Conservation (phyloP, 2,329 filamentous ascomycete genomes). For the Neurospora sp. region DNA sequence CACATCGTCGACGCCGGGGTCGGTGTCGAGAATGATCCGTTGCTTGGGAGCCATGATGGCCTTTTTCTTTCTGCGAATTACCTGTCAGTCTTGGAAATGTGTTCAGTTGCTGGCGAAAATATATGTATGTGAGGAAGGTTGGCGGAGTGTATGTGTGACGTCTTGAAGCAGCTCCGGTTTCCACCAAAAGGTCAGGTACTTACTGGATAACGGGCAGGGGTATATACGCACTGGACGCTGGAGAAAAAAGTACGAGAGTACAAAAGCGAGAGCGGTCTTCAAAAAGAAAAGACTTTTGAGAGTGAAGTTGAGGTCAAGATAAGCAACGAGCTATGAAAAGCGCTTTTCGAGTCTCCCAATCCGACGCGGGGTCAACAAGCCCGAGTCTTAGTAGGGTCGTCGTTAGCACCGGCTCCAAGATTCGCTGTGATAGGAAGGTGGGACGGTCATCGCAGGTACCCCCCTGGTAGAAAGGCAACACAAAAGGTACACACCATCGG, state of each 20-base stretch:
- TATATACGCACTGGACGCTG: background rate
- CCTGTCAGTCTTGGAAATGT: background rate
- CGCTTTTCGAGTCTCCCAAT: background rate
- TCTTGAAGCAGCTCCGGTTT: background rate
- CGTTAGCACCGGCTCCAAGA: background rate
- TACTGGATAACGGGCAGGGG: background rate
- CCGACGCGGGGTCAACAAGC: background rate
- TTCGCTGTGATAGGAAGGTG: background rate
- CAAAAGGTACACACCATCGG: background rate
- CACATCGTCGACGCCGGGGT: conserved; percentile 89
- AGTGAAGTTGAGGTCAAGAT: background rate
- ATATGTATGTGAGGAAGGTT: background rate
- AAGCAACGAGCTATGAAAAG: background rate
- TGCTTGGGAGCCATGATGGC: conserved; percentile 52
- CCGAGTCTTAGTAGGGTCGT: background rate
- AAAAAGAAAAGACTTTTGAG: background rate
- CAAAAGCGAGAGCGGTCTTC: background rate
- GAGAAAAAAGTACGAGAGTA: background rate
- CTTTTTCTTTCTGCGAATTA: background rate
- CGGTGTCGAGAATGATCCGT: conserved; percentile 91
- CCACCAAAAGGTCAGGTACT: background rate
- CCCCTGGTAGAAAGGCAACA: background rate
- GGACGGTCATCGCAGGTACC: background rate
- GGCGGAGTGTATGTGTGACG: background rate
- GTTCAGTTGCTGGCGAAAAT: background rate